phyloP scores from a whole-genome alignment of 192 early-diverging fungal genomes.

The Chytriomyces sp. region DNA sequence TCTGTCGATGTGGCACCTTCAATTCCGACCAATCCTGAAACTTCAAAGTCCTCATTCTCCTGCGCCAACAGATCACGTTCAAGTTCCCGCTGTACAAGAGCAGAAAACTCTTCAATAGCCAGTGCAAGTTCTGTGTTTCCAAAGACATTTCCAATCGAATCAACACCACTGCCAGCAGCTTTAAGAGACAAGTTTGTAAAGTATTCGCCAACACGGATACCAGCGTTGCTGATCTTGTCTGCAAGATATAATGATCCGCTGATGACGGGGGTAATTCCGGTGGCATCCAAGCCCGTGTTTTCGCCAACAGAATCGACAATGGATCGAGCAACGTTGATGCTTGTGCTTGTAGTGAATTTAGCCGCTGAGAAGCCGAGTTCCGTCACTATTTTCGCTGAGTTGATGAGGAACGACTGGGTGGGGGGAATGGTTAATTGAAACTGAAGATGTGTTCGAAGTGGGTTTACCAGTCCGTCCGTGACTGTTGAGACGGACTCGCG shows the following conservation, averaged over 20 bases:
- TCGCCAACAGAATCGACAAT: constrained; percentile 47
- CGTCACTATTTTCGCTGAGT: constrained; percentile 38
- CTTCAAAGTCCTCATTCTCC: neutral
- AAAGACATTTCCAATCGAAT: constrained; percentile 45
- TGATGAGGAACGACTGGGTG: constrained; percentile 37
- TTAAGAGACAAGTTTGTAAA: constrained; percentile 50
- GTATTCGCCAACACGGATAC: constrained; percentile 48
- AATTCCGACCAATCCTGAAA: neutral
- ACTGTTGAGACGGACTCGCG: constrained; percentile 24
- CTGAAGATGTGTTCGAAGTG: neutral
- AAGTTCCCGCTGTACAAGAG: constrained; percentile 38
- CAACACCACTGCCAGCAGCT: constrained; percentile 34
- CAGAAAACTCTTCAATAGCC: constrained; percentile 42
- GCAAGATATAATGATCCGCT: constrained; percentile 40
- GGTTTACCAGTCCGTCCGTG: constrained; percentile 15
- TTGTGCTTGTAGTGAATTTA: constrained; percentile 39
- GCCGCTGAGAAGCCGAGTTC: constrained; percentile 45
- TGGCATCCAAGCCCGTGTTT: constrained; percentile 37
- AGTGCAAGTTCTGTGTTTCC: constrained; percentile 43
- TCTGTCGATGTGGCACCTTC: neutral
- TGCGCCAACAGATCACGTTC: constrained; percentile 12
- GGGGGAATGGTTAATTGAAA: neutral
- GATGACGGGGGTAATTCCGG: constrained; percentile 41
- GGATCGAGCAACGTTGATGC: constrained; percentile 37
- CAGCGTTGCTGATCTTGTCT: constrained; percentile 45